Base-by-base conservation (phyloP, 257 asterid species). In the Datura wrightii region DNA sequence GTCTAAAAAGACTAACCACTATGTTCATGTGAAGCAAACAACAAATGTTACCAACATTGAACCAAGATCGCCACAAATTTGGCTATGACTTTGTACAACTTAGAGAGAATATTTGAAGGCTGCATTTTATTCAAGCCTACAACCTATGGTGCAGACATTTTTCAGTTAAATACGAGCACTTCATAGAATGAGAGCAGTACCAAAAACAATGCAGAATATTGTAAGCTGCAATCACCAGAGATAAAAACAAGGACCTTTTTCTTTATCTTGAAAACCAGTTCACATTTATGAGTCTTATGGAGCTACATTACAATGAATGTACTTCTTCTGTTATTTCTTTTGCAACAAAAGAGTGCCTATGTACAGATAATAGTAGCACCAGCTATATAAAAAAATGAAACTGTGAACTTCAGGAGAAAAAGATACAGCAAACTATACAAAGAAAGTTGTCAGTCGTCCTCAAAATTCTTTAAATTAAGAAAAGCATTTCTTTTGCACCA, bases 11-110 rank as follows among this genome's bases (percentile, higher is more conserved):
- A 74, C 56, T 13, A 74, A 11, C 59, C 80, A 74, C 59, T 48
- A 46, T 74, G 58, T 19, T 5, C 13, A 74, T 72, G 41, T 46
- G 41, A 66, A 74, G 80, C 42, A 46, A 74, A 48, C 41, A 19
- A 74, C 80, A 44, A 71, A 72, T 44, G 44, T 72, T 44, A 44
- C 56, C 10, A 11, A n/a, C 65, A 5, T 58, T 18, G 65, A 58
- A 58, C 31, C 3, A n/a, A 72, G 80, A 72, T 48, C 8, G 58
- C 41, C 80, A 72, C 41, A 72, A 19, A 44, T 72, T 44, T 72
- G 58, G 56, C 56, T 37, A 71, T 71, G 80, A 10, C 44, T 13
- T 65, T 39, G 18, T 65, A 34, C 19, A 13, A 65, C 74, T 65
- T 65, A 13, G 74, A 65, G 74, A 65, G 15, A 65, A 71, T 10